Base-by-base conservation (phyloP, 768 basidiomycete genomes). In the Naganishia randhawae region DNA sequence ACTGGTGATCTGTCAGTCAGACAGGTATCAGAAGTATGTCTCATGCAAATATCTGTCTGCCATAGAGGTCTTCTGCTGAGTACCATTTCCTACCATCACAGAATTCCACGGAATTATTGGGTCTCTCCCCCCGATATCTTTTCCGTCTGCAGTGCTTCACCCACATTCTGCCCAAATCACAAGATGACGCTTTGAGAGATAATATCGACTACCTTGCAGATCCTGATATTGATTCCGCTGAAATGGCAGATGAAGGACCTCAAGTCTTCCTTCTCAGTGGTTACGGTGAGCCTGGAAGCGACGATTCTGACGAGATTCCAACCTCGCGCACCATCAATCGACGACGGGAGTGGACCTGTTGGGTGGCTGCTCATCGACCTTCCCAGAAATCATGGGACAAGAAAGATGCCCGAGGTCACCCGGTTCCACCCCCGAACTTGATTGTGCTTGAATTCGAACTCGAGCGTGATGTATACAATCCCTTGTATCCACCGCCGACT, bases 381-480 rank as follows among this genome's bases (percentile, higher is more conserved):
- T 74, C 76, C 32, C 76, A 77, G 39, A 55, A 72, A 16, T 22
- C 57, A 7, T 73, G 73, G 72, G 65, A 75, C 19, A 73, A 74
- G 37, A 69, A 69, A 16, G 78, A 78, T 54, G 69, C 67, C 14
- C 31, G 71, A 6, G 89, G 87, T 86, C 86, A 74, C 85, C 87
- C 7, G 80, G n/a, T 75, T 63, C 50, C 73, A 42, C 51, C 70
- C 6, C 75, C 76, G 13, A 81, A 78, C 65, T 75, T 88, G 54
- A 84, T 90, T 71, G 82, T 90, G 29, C 83, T 91, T 77, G 90
- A 92, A 75, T 89, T 91, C 70, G 91, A 92, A 76, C 83, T 90
- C 27, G 89, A 90, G 75, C 78, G 81, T 33, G 90, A 91, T 75
- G 71, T 73, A 0, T 78, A 87, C 73, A 91, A 91, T 71, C 90